These are phyloP conservation scores for Epichloe amarillans DNA, from an alignment of 2,329 filamentous ascomycete genomes.

Conservation along the genomic window DNA sequence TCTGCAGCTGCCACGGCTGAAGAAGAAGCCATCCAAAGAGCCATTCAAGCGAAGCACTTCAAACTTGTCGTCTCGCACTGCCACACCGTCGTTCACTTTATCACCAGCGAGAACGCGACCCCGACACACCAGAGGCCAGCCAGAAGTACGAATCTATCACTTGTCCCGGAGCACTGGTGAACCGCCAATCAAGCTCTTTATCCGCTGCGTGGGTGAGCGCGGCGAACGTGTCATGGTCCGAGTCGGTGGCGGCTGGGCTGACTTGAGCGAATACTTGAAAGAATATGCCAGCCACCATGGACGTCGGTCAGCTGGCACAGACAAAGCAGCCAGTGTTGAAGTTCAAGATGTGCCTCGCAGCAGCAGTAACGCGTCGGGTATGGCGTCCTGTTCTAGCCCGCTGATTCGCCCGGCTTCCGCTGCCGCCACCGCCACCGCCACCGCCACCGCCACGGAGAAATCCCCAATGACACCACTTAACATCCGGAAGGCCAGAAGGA, in stretches of 20 bases:
- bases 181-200: slow-evolving; percentile 85
- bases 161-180: slow-evolving; percentile 72
- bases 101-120: slow-evolving; percentile 47
- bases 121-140: slow-evolving; percentile 37
- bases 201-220: slow-evolving; percentile 78
- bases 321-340: slow-evolving; percentile 39
- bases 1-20: slow-evolving; percentile 35
- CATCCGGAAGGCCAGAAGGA: slow-evolving; percentile 41
- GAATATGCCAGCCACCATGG: slow-evolving; percentile 90
- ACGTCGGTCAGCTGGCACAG: slow-evolving; percentile 41
- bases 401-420: slow-evolving; percentile 26
- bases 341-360: slow-evolving; percentile 35
- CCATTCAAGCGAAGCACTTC: slow-evolving; percentile 34
- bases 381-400: slow-evolving; percentile 25
- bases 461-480: slow-evolving; percentile 35
- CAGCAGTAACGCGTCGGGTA: slow-evolving; percentile 12
- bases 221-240: slow-evolving; percentile 95
- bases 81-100: slow-evolving; percentile 55
- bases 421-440: slow-evolving; percentile 23
- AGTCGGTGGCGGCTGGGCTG: slow-evolving; percentile 95
- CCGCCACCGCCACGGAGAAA: slow-evolving; percentile 22
- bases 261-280: slow-evolving; percentile 85
- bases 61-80: slow-evolving; percentile 41
- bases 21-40: slow-evolving; percentile 29
- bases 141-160: slow-evolving; percentile 86